phyloP scores from a whole-genome alignment of 1,284 basidiomycete genomes.

The Calocybe gambosa region DNA sequence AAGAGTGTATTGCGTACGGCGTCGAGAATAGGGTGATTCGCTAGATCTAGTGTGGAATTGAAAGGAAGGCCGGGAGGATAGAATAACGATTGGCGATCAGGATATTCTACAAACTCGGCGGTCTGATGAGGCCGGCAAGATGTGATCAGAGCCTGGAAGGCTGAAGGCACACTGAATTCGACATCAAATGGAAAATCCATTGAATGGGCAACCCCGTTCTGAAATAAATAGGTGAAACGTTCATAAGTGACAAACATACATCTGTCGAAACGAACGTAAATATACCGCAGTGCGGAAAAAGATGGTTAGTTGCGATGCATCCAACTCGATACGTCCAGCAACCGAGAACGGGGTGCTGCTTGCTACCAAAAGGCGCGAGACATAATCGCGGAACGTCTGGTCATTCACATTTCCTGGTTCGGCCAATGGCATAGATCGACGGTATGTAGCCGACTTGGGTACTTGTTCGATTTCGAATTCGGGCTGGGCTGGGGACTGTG shows the following conservation, averaged over 20 bases:
- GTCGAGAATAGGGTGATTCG: conserved; percentile 74
- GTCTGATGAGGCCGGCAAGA: conserved; percentile 64
- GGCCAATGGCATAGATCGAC: conserved; percentile 20
- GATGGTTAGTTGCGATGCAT: conserved; percentile 58
- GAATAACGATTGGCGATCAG: conserved; percentile 60
- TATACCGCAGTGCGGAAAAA: conserved; percentile 75
- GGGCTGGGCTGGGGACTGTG: conserved; percentile 23
- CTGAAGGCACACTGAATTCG: conserved; percentile 66
- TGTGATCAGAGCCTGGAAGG: conserved; percentile 72
- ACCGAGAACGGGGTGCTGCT: conserved; percentile 61
- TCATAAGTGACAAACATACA: background rate
- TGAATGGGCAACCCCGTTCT: conserved; percentile 75
- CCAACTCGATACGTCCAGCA: conserved; percentile 64
- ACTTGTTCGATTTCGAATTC: conserved; percentile 61
- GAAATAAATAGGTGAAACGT: too few relatives aligned
- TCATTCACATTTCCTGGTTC: conserved; percentile 42
- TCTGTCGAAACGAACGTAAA: conserved; percentile 4
- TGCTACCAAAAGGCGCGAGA: conserved; percentile 50
- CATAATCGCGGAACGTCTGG: conserved; percentile 46
- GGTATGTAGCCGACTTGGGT: conserved; percentile 28
- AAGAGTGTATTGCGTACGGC: conserved; percentile 65
- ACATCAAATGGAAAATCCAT: conserved; percentile 77
- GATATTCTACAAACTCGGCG: conserved; percentile 47
- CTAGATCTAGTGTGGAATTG: conserved; percentile 68
- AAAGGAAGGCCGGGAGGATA: conserved; percentile 67